Percentiles rank a stretch among this genome's conserved stretches.
phyloP scores from a whole-genome alignment of 2,329 filamentous ascomycete genomes.

The Cercospora sesami region DNA sequence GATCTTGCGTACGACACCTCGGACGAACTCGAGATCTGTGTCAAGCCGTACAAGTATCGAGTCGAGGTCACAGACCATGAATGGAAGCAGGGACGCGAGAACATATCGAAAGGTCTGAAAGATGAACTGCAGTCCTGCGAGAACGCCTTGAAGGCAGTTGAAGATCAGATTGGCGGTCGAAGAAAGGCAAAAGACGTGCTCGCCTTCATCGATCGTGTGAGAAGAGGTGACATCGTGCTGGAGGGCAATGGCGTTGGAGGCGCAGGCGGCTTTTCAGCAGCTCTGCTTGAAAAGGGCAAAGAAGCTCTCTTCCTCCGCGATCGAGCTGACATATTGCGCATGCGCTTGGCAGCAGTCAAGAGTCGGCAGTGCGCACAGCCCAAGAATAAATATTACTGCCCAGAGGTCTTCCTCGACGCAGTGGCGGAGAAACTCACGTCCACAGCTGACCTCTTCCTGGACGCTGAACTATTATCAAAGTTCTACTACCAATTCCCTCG shows the following conservation, averaged over 20 bases:
- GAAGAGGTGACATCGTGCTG: conserved; percentile 79
- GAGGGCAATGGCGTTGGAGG: conserved; percentile 80
- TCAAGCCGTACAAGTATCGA: conserved; percentile 98
- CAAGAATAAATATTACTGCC: conserved; percentile 94
- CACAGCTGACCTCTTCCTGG: conserved; percentile 93
- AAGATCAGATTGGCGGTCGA: conserved; percentile 74
- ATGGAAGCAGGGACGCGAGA: conserved; percentile 82
- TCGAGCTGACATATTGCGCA: conserved; percentile 82
- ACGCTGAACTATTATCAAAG: conserved; percentile 92
- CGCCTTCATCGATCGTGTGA: conserved; percentile 83
- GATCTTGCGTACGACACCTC: conserved; percentile 96
- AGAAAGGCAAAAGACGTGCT: conserved; percentile 89
- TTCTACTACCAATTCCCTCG: conserved; percentile 97
- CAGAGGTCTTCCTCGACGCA: conserved; percentile 95
- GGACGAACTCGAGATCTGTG: conserved; percentile 97
- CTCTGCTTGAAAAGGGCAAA: conserved; percentile 74
- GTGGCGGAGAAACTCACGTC: conserved; percentile 92
- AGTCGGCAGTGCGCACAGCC: conserved; percentile 82
- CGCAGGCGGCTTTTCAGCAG: conserved; percentile 89
- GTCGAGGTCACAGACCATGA: conserved; percentile 92
- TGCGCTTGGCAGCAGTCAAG: conserved; percentile 84
- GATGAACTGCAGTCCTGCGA: conserved; percentile 85
- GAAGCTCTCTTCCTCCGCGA: conserved; percentile 94
- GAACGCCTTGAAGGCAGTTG: conserved; percentile 70
- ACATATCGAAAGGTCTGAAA: conserved; percentile 77